phyloP scores from a whole-genome alignment of 2,329 filamentous ascomycete genomes.

The Sordariomycetes sp. region DNA sequence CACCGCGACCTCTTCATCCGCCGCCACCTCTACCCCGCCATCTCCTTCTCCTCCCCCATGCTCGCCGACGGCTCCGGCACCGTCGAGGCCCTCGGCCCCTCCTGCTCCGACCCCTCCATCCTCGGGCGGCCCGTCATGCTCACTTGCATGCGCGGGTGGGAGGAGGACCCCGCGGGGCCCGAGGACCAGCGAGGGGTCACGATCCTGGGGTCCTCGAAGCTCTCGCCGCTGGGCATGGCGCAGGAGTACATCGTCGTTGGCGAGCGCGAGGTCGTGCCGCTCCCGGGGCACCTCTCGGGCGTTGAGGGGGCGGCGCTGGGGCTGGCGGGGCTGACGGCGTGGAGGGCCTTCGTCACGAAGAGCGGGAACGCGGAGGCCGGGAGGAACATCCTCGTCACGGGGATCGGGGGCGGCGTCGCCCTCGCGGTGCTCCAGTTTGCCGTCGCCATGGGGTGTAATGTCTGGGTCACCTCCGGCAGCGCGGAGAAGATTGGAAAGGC shows the following conservation, averaged over 20 bases:
- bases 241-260: conserved; percentile 61
- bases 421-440: conserved; percentile 72
- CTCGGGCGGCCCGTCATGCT: conserved; percentile 61
- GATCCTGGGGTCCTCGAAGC: conserved; percentile 56
- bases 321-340: conserved; percentile 74
- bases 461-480: conserved; percentile 71
- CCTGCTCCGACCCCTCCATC: conserved; percentile 21
- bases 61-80: conserved; percentile 72
- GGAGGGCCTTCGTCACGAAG: conserved; percentile 77
- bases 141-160: conserved; percentile 70
- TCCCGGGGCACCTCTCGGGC: conserved; percentile 57
- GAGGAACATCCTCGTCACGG: conserved; percentile 71
- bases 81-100: conserved; percentile 51
- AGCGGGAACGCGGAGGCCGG: conserved; percentile 48
- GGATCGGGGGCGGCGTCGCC: conserved; percentile 87
- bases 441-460: conserved; percentile 57
- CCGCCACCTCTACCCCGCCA: conserved; percentile 79
- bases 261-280: conserved; percentile 60
- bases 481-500: conserved; percentile 65
- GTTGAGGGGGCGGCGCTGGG: conserved; percentile 75
- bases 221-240: conserved; percentile 55
- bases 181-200: conserved; percentile 46
- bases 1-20: conserved; percentile 93
- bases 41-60: conserved; percentile 65
- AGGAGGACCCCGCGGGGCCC: conserved; percentile 55